A percentile compares a stretch with the other conserved stretches of the same genome.
Conservation (phyloP, 163 green algal species). For the Coccomyxa subellipsoidea region DNA sequence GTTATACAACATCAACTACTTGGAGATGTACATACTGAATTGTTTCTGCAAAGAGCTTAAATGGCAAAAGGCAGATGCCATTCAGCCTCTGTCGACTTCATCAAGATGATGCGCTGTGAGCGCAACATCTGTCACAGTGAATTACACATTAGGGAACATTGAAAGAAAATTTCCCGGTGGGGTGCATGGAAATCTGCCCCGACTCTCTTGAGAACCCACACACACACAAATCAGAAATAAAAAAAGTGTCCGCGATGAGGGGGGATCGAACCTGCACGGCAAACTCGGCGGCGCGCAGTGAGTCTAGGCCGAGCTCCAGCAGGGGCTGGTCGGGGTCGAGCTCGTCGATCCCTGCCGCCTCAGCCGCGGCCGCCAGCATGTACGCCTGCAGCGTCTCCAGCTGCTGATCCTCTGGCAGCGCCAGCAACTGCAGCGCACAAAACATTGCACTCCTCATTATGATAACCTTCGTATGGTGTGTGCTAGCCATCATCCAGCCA, state of each 20-base stretch:
- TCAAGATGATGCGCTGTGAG: no score
- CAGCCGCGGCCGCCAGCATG: background rate
- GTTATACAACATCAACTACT: background rate
- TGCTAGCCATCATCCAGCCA: no score
- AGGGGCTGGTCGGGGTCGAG: background rate
- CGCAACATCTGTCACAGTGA: no score
- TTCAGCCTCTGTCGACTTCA: no score
- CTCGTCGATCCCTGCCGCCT: background rate
- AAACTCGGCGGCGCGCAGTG: conserved; percentile 2
- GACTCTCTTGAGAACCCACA: background rate
- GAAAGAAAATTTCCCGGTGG: no score
- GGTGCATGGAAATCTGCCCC: no score
- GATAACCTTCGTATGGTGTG: no score
- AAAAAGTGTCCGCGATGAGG: background rate
- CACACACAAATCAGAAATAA: background rate
- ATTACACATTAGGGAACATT: no score
- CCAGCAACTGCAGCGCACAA: background rate
- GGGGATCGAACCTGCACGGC: background rate
- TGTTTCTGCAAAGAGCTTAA: no score
- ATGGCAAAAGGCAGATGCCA: no score
- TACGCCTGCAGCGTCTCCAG: conserved; percentile 6
- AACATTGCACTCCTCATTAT: background rate
- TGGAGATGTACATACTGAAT: background rate
- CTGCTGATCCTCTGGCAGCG: conserved; percentile 1
- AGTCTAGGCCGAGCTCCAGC: conserved; percentile 6